A percentile compares a stretch with the other conserved stretches of the same genome.
Evolutionary conservation across 2,329 filamentous ascomycete species (phyloP).

Genomic region (Trichoderma hamatum): DNA sequence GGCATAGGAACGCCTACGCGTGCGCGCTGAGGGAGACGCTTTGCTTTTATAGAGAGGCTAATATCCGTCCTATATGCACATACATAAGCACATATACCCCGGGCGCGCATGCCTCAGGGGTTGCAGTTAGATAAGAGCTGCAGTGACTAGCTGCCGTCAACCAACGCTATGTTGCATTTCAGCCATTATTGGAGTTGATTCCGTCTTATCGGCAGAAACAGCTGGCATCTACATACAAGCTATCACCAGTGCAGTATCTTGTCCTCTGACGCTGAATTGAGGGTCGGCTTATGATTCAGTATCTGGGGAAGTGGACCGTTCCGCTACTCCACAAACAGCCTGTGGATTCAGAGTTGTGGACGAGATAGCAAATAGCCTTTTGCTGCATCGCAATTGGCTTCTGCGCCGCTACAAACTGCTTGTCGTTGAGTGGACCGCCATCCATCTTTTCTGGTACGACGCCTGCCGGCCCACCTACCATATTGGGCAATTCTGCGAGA

Average conservation of each 20-base stretch:
- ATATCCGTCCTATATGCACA: not conserved
- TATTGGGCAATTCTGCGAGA: constrained; percentile 20
- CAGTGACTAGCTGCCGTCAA: not conserved
- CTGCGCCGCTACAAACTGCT: not conserved
- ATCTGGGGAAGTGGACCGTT: constrained; percentile 20
- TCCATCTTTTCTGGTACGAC: not conserved
- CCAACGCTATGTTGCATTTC: constrained; percentile 11
- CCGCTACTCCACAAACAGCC: not conserved
- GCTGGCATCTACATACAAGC: not conserved
- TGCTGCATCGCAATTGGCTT: not conserved
- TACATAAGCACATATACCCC: not conserved
- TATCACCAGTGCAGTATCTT: not conserved
- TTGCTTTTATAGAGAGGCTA: constrained; percentile 4
- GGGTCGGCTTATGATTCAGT: not conserved
- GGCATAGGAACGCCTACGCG: not conserved
- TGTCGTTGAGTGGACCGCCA: not conserved
- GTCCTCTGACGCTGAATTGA: not conserved
- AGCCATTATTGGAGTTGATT: not conserved
- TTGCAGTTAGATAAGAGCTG: not conserved
- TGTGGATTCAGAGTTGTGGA: not conserved
- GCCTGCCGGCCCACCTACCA: not conserved
- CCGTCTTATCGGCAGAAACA: not conserved
- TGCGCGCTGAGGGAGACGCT: not conserved
- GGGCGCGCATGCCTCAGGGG: not conserved
- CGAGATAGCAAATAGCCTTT: not conserved